Evolutionary conservation across 768 basidiomycete genomes (phyloP).

Genomic region (Tremella yokohamensis): DNA sequence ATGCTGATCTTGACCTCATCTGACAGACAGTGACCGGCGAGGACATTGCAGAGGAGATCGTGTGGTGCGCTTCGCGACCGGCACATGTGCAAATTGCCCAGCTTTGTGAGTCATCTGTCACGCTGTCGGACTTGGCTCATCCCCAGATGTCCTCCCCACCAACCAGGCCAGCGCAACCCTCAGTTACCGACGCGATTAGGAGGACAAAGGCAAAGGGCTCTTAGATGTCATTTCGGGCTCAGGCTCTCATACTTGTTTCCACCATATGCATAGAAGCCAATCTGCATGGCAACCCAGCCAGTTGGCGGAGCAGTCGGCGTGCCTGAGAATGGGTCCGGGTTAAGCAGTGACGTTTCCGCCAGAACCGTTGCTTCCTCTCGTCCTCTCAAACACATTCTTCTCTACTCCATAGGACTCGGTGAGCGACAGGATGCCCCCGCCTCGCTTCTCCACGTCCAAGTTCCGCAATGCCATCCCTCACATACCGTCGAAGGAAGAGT

Average conservation of each 20-base stretch:
- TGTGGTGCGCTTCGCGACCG: slow-evolving; percentile 90
- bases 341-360: neutral
- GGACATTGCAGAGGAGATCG: slow-evolving; percentile 96
- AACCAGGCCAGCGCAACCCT: slow-evolving; percentile 2
- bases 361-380: neutral
- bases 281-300: no score
- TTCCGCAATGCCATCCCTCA: slow-evolving; percentile 33
- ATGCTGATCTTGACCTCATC: neutral
- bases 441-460: slow-evolving; percentile 38
- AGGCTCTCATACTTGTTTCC: no score
- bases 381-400: neutral
- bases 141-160: slow-evolving; percentile 2
- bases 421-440: slow-evolving; percentile 7
- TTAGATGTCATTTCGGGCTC: no score
- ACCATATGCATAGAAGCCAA: no score
- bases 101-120: slow-evolving; percentile 27
- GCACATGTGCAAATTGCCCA: slow-evolving; percentile 76
- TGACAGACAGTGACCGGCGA: slow-evolving; percentile 63
- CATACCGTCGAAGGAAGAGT: slow-evolving; percentile 28
- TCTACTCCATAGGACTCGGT: no score
- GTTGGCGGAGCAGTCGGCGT: no score
- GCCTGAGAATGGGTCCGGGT: no score
- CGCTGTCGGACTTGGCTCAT: neutral
- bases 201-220: no score
- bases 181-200: neutral